phyloP scores from a whole-genome alignment of 2,329 filamentous ascomycete genomes.

The Ceratocystis huliohia region DNA sequence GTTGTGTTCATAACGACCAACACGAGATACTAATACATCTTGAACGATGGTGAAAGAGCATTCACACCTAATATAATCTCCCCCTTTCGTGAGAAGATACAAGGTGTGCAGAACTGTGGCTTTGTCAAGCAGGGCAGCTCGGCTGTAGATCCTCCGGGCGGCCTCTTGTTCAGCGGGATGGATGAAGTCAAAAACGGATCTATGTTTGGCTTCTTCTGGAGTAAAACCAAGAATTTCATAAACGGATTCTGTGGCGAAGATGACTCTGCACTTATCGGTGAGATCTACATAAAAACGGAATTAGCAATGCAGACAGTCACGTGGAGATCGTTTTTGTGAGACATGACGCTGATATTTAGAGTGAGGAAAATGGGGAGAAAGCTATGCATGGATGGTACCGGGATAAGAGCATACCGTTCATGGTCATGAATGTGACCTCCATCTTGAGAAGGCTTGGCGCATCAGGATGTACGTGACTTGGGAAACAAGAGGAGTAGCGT shows the following conservation, averaged over 20 bases:
- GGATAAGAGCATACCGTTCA: slow-evolving; percentile 48
- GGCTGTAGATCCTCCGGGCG: slow-evolving; percentile 58
- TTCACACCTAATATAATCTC: slow-evolving; percentile 61
- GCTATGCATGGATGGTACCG: background rate
- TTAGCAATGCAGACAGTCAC: background rate
- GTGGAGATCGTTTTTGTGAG: background rate
- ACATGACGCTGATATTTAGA: background rate
- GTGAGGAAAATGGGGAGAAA: background rate
- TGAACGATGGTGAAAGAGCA: slow-evolving; percentile 84
- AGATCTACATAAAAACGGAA: slow-evolving; percentile 42
- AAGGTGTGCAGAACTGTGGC: slow-evolving; percentile 58
- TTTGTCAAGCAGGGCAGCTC: slow-evolving; percentile 66
- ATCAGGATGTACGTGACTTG: background rate
- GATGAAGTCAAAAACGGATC: slow-evolving; percentile 75
- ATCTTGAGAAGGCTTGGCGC: slow-evolving; percentile 32
- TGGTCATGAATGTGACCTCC: slow-evolving; percentile 85
- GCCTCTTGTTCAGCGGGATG: slow-evolving; percentile 68
- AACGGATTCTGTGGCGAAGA: slow-evolving; percentile 75
- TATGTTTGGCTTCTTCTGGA: slow-evolving; percentile 61
- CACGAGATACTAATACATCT: slow-evolving; percentile 75
- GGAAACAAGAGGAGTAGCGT: background rate
- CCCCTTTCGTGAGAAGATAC: slow-evolving; percentile 14
- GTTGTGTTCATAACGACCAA: slow-evolving; percentile 59
- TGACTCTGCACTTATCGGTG: slow-evolving; percentile 59
- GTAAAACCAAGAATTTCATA: slow-evolving; percentile 70